phyloP scores from a whole-genome alignment of 73 alveolate species.

The Paramecium primaurelia region DNA sequence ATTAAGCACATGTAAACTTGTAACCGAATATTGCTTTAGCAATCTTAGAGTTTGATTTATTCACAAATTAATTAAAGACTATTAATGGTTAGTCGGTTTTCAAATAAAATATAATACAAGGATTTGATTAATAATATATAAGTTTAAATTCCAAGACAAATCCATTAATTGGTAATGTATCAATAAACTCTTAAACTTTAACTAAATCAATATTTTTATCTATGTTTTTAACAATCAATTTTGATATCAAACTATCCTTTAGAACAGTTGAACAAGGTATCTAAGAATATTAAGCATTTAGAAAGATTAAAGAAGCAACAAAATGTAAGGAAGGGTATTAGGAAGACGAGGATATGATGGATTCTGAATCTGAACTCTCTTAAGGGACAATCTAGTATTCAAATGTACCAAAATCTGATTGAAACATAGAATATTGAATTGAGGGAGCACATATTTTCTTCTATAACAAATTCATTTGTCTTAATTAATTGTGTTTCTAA shows the following conservation, averaged over 20 bases:
- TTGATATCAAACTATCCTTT: neutral
- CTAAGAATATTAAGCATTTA: neutral
- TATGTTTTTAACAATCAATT: neutral
- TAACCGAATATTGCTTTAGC: neutral
- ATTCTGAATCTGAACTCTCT: slow-evolving; percentile 20
- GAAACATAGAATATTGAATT: neutral
- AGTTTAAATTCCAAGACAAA: neutral
- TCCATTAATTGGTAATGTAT: neutral
- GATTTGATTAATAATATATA: neutral
- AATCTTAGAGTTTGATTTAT: neutral
- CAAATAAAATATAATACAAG: neutral
- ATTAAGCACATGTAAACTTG: neutral
- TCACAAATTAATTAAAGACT: neutral
- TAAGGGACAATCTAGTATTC: neutral
- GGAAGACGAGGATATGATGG: neutral
- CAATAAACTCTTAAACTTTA: neutral
- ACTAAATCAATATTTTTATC: neutral
- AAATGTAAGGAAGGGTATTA: slow-evolving; percentile 2
- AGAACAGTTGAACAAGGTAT: neutral
- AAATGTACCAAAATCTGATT: neutral
- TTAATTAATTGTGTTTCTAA: neutral
- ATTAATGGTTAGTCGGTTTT: slow-evolving; percentile 18
- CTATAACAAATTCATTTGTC: neutral
- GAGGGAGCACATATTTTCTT: neutral
- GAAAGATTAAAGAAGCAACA: neutral